Base-by-base conservation (phyloP, 148 eudicot genomes). In the Nyssa sinensis region DNA sequence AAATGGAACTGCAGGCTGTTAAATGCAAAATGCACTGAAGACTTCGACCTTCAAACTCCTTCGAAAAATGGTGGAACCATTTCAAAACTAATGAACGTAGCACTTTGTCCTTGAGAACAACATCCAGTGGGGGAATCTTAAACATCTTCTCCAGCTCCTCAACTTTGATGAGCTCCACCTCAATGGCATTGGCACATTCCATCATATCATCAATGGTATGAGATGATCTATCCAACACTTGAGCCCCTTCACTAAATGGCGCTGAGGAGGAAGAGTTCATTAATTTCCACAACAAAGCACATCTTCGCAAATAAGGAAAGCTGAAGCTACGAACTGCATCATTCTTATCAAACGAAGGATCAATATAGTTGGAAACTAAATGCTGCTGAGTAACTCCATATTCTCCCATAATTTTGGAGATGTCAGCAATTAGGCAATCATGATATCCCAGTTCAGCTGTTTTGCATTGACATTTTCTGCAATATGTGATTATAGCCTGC, bases 271-370 rank as follows among this genome's bases (percentile, higher is more conserved):
- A 89, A 53, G 81, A 80, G 62, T 76, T 85, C 68, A 95, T 73
- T 23, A 95, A 72, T 82, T 86, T 86, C 94, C 94, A 95, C 76
- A 95, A 63, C 83, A 95, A 74, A 39, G 88, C 88, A 88, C 97
- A 95, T 83, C 96, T 92, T 78, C 99, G 85, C 80, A 95, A 74
- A 81, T 70, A 95, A 64, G 99, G 99, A 73, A 90, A 92, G 80
- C 84, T 85, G 66, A 93, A 79, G 65, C 81, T 78, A 63, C 87
- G 90, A 72, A 95, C 81, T 28, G 60, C 61, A 72, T 86, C 82
- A 73, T 88, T 83, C 60, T 89, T 69, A 67, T 86, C 82, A 77
- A 57, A 72, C 70, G 86, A 78, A 51, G 75, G 67, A 82, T 89
- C 88, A 61, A 84, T 39, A 82, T 83, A 80, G 75, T 89, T 80